phyloP scores from a whole-genome alignment of 495 filamentous ascomycete genomes.

The Coniosporium apollinis region DNA sequence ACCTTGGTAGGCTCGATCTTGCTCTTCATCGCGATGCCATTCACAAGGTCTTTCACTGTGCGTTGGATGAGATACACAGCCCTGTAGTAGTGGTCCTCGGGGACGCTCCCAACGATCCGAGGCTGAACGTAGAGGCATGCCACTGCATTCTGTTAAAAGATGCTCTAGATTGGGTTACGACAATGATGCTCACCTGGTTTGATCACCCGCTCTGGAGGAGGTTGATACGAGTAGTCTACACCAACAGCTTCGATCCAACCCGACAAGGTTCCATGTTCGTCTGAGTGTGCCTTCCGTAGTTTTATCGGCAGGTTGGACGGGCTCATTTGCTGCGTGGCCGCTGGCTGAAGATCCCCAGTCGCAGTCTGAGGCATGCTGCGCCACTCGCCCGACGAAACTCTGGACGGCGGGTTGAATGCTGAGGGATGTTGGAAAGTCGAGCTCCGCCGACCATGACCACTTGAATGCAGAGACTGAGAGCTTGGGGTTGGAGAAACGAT shows the following conservation, averaged over 20 bases:
- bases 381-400: constrained; percentile 33
- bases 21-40: constrained; percentile 56
- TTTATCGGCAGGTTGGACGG: constrained; percentile 36
- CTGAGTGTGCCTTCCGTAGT: constrained; percentile 27
- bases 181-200: constrained; percentile 43
- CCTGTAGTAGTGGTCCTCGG: constrained; percentile 52
- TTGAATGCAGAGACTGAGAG: constrained; percentile 15
- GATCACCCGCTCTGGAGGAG: constrained; percentile 50
- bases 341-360: constrained; percentile 24
- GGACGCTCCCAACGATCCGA: constrained; percentile 30
- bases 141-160: constrained; percentile 28
- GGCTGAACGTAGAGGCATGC: constrained; percentile 80
- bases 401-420: constrained; percentile 17
- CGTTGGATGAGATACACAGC: constrained; percentile 75
- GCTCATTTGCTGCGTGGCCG: constrained; percentile 25
- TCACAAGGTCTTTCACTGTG: constrained; percentile 52
- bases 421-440: constrained; percentile 20
- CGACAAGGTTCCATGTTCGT: constrained; percentile 33
- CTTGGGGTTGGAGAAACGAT: constrained; percentile 26
- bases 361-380: constrained; percentile 35
- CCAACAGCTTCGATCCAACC: constrained; percentile 86
- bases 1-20: constrained; percentile 56
- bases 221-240: constrained; percentile 70
- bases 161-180: constrained; percentile 4
- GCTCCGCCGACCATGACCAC: constrained; percentile 16